Evolutionary conservation across 2,329 filamentous ascomycete species (phyloP), one percentile per base, ranked within the genome.

Genomic region (Magnaporthiopsis rhizophila): DNA sequence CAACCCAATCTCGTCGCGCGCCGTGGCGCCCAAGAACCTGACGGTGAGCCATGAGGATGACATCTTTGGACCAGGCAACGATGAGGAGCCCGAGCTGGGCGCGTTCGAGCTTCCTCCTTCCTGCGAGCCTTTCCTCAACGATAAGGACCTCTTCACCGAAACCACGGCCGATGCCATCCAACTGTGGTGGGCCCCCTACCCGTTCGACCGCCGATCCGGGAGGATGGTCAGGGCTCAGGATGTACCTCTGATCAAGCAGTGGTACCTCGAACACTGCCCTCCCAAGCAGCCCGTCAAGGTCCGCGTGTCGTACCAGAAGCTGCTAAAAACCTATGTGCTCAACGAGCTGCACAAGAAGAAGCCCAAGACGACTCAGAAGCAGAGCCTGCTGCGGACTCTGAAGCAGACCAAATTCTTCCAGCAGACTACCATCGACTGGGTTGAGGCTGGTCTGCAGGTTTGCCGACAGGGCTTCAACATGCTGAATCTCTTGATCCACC

Each of bases 361-460:
- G 69, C 92, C 94, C 8, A 98, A 99, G 81, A 91, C 95, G 4
- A 89, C 97, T 69, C 97, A 93, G 79, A 96, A 94, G 74, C 95
- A 99, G 73, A 92, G 96, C 71, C 78, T 99, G 65, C 85, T 98
- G 74, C 87, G 87, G 71, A 96, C 92, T 11, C 78, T 99, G 69
- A 98, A 97, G 77, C 88, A 92, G 69, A 99, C 95, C 61, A 99
- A 99, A 73, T 99, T 99, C 80, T 99, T 99, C 83, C 96, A 99
- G 77, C 95, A 98, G 77, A 99, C 95, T 3, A 97, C 92, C 11
- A 98, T 99, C 68, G 95, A 99, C 75, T 99, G 95, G 95, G 95
- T 99, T 58, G 95, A 99, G 79, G 95, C 96, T 70, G 95, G 96
- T 79, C 83, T 99, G 73, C 96, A 99, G 79, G 95, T 99, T 67